These are phyloP conservation scores for Ensete ventricosum DNA, from an alignment of 176 grass and related monocot species.

Conservation along the genomic window DNA sequence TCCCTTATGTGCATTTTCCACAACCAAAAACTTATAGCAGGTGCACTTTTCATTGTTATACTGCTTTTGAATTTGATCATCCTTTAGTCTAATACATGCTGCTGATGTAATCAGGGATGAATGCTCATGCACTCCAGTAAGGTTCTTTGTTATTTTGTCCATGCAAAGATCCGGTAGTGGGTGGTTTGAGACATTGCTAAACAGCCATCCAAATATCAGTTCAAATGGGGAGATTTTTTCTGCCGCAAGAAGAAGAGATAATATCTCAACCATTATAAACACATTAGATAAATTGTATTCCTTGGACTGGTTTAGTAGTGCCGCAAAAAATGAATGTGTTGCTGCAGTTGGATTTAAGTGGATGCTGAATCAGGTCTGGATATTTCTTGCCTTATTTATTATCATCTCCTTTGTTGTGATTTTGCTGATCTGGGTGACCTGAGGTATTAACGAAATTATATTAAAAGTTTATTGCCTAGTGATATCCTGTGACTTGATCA, in stretches of 20 bases:
- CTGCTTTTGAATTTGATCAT: neutral
- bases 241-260: slow-evolving; percentile 41
- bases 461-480: neutral
- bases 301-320: slow-evolving; percentile 79
- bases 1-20: slow-evolving; percentile 59
- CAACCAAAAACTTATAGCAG: slow-evolving; percentile 64
- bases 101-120: slow-evolving; percentile 35
- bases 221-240: slow-evolving; percentile 90
- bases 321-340: slow-evolving; percentile 77
- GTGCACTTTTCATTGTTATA: slow-evolving; percentile 16
- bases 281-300: slow-evolving; percentile 72
- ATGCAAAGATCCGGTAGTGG: slow-evolving; percentile 98
- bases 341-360: slow-evolving; percentile 89
- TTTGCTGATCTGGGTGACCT: neutral
- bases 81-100: slow-evolving; percentile 19
- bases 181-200: slow-evolving; percentile 96
- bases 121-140: slow-evolving; percentile 71
- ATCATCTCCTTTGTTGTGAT: neutral
- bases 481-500: neutral
- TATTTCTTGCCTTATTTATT: neutral
- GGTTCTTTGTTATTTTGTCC: slow-evolving; percentile 67
- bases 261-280: slow-evolving; percentile 49
- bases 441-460: neutral
- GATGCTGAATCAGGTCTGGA: slow-evolving; percentile 91
- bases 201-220: slow-evolving; percentile 90